A percentile compares a stretch with the other conserved stretches of the same genome.
phyloP scores from a whole-genome alignment of 1,139 yeast species.

The Zygosaccharomyces pseudobailii region DNA sequence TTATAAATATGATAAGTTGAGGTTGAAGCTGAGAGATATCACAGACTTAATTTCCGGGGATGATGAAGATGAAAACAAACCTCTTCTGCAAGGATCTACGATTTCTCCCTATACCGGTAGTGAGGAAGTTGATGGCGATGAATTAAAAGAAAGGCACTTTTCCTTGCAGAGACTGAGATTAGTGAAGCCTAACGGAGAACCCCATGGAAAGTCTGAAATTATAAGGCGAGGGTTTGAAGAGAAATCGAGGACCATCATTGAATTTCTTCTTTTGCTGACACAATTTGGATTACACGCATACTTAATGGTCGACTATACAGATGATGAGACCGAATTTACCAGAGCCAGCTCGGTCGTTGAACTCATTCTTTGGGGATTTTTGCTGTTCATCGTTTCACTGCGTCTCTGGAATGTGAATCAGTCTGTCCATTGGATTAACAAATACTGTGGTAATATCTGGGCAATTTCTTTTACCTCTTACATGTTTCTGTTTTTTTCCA shows the following conservation, averaged over 20 bases:
- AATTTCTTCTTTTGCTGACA: constrained; percentile 15
- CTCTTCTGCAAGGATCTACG: constrained; percentile 11
- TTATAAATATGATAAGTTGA: constrained; percentile 10
- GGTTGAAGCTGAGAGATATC: constrained; percentile 9
- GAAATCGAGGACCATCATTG: constrained; percentile 17
- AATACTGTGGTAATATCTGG: constrained; percentile 52
- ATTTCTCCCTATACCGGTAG: constrained; percentile 1
- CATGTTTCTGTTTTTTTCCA: constrained; percentile 46
- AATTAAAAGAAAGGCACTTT: constrained; percentile 23
- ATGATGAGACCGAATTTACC: constrained; percentile 35
- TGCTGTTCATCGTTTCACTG: constrained; percentile 46
- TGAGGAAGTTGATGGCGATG: constrained; percentile 8
- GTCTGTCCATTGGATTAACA: constrained; percentile 20
- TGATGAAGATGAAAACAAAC: constrained; percentile 16
- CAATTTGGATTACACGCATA: constrained; percentile 38
- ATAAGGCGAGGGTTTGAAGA: constrained; percentile 18
- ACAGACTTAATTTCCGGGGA: constrained; percentile 13
- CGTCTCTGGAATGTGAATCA: constrained; percentile 50
- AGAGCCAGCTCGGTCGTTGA: constrained; percentile 38
- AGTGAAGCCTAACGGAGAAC: constrained; percentile 17
- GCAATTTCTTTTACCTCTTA: constrained; percentile 60
- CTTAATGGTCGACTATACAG: constrained; percentile 39
- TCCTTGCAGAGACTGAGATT: constrained; percentile 20
- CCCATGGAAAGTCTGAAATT: constrained; percentile 21
- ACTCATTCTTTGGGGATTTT: constrained; percentile 53